Conservation (phyloP, 805 yeast species). For the Geotrichum ghanense region DNA sequence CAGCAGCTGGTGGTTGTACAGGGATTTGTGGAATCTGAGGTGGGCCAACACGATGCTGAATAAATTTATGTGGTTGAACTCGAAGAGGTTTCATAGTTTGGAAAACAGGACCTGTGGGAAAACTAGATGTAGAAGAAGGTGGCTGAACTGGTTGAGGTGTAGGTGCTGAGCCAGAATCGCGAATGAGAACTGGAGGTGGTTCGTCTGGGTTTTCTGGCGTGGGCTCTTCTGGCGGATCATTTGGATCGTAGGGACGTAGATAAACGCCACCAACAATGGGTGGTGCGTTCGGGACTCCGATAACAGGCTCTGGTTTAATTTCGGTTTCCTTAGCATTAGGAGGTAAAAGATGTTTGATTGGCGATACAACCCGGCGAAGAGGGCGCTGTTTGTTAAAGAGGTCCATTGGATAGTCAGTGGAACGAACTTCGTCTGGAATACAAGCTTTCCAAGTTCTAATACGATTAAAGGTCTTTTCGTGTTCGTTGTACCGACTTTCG, state of each 20-base stretch:
- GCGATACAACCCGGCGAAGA: conserved; percentile 67
- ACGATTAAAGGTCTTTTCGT: conserved; percentile 81
- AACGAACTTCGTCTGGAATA: conserved; percentile 91
- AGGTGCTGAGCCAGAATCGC: background rate
- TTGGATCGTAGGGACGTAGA: conserved; percentile 57
- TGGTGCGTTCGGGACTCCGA: conserved; percentile 78
- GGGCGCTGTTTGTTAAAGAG: conserved; percentile 70
- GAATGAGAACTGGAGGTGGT: conserved; percentile 4
- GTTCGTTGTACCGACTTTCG: conserved; percentile 88
- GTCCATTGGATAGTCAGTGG: conserved; percentile 34
- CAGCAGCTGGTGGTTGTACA: conserved; percentile 5
- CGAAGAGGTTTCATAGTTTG: background rate
- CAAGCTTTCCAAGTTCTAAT: conserved; percentile 98
- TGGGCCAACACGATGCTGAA: conserved; percentile 6
- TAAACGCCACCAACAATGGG: conserved; percentile 92
- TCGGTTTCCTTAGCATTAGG: conserved; percentile 61
- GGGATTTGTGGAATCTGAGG: conserved; percentile 5
- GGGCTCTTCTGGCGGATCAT: conserved; percentile 71
- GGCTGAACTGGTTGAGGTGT: background rate
- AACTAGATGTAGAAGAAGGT: conserved; percentile 1
- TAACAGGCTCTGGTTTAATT: conserved; percentile 71
- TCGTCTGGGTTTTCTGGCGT: conserved; percentile 27
- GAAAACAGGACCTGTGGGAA: background rate
- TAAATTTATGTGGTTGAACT: conserved; percentile 4
- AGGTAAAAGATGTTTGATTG: conserved; percentile 67